Evolutionary conservation across 2,329 filamentous ascomycete species (phyloP).

Genomic region (Leptographium lundbergii): DNA sequence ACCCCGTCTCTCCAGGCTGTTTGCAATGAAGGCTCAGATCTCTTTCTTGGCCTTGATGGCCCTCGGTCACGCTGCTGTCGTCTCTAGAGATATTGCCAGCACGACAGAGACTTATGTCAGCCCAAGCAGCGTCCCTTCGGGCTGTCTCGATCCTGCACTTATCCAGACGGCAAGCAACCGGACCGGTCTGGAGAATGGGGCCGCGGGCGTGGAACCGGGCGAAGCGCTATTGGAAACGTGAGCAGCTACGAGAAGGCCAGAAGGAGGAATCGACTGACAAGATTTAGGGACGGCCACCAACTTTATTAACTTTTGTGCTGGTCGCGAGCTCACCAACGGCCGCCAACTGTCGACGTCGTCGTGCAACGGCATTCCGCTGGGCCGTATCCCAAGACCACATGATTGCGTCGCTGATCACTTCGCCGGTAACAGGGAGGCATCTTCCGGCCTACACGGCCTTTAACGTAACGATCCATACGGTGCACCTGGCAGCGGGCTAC

Average conservation of each 20-base stretch:
- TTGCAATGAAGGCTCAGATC: background rate
- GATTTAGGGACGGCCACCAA: slow-evolving; percentile 27
- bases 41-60: background rate
- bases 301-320: slow-evolving; percentile 48
- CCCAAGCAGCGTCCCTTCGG: background rate
- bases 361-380: slow-evolving; percentile 48
- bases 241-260: no score
- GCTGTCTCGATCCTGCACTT: background rate
- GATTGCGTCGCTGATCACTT: slow-evolving; percentile 40
- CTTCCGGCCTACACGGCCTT: slow-evolving; percentile 29
- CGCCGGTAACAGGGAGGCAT: slow-evolving; percentile 28
- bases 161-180: slow-evolving; percentile 23
- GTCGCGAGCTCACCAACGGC: slow-evolving; percentile 42
- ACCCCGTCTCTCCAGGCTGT: no score
- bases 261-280: no score
- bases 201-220: slow-evolving; percentile 7
- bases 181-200: background rate
- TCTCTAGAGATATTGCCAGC: background rate
- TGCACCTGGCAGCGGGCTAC: slow-evolving; percentile 35
- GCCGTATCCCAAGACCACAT: slow-evolving; percentile 39
- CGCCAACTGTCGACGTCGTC: slow-evolving; percentile 34
- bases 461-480: slow-evolving; percentile 32
- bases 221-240: slow-evolving; percentile 19
- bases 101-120: background rate
- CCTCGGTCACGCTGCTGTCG: background rate